Base-by-base conservation (phyloP, 192 early-diverging fungal genomes). In the Backusella circina region DNA sequence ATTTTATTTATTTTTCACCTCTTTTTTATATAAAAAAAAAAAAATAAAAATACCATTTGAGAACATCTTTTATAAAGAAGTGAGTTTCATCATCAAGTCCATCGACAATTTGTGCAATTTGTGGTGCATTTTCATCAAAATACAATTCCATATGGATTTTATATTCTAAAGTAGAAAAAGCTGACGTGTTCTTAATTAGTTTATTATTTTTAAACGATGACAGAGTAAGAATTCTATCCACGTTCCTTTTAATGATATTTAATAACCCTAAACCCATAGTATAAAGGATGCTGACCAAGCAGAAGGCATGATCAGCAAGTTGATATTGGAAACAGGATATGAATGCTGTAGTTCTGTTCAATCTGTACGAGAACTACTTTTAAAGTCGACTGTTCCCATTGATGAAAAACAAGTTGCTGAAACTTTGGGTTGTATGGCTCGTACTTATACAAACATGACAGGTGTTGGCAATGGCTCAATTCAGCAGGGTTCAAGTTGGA, bases 351-450 rank as follows among this genome's bases (percentile, higher is more conserved):
- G 76, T 54, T 80, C 85, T 2, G 32, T 50, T 31, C 31, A 76
- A 1, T 72, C 87, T 61, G 80, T 88, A 36, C 77, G 79, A 38
- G 82, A 85, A 39, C 12, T 88, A 12, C 50, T 90, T 38, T 76
- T 70, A 31, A 79, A 89, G 67, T 76, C 77, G 5, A 80, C 78
- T 57, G 77, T 77, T 35, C 67, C 69, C 15, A 79, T 84, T 1
- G 68, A 77, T 23, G 88, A 88, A 47, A 74, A 84, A 23, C 84
- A 86, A 65, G 86, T 94, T 23, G 90, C 91, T 16, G 86, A 87
- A 26, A 79, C 81, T 6, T 51, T 95, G 36, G 88, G 86, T 21
- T 87, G 91, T 85, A 93, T 95, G 88, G 86, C 85, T 8, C 67
- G 73, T 33, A 88, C 85, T 9, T 83, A 80, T 65, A 75, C 77